Evolutionary conservation across 2,329 filamentous ascomycete species (phyloP), one percentile per base, ranked within the genome.

Genomic region (Phoma sp.): DNA sequence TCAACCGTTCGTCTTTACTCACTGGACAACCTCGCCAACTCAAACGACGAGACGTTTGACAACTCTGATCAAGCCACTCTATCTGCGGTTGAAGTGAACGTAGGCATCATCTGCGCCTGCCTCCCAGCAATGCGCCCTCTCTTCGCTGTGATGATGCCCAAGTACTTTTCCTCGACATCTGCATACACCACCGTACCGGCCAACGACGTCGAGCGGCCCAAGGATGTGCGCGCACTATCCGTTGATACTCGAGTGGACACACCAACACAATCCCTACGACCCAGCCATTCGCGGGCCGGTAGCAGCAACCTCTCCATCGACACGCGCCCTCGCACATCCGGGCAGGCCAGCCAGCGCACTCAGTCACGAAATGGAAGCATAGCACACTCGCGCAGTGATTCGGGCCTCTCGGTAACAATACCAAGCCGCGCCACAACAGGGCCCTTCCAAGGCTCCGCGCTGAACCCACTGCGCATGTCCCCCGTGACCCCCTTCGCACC

Each of bases 61-160:
- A 75, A 74, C 45, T 47, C 63, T 3, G 59, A 67, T 19, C 66
- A 71, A 12, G 72, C 70, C 5, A 67, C 64, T n/a, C 63, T 73
- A 13, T 73, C 70, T 5, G 61, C 65, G 0, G 67, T 75, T 7
- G 74, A 76, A 51, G 57, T 64, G 12, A 74, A 75, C 43, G 62
- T 72, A 0, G 68, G 66, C 15, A 74, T 76, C 32, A 60, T 74
- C 27, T 73, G 71, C 43, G 71, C 73, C 4, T 75, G 70, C 45
- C 54, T 76, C n/a, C 72, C 73, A 36, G 65, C 68, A 5, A 68
- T 75, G 57, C 71, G 72, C 6, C 71, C 71, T 2, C 61, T 75
- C 4, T 57, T 74, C 5, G 62, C 67, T 5, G 47, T 71, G 0
- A 62, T 80, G 29, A 76, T 81, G 60, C 80, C 80, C 36, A 55